phyloP scores from a whole-genome alignment of 2,329 filamentous ascomycete species.

The Penicillium sp. region DNA sequence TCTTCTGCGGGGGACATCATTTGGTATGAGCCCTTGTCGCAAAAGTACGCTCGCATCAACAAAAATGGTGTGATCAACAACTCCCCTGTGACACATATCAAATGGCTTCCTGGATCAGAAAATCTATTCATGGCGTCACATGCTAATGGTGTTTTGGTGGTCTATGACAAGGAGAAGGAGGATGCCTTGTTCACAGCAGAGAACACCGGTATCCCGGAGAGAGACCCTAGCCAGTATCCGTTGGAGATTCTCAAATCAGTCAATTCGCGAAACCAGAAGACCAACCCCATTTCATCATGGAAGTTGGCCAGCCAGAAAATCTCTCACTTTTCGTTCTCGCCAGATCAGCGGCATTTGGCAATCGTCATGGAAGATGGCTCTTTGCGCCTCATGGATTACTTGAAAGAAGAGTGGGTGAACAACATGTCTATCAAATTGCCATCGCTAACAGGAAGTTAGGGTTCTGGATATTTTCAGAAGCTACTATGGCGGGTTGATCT shows the following conservation, averaged over 20 bases:
- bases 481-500: conserved; percentile 91
- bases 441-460: conserved; percentile 46
- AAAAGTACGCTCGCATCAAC: conserved; percentile 92
- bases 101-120: conserved; percentile 92
- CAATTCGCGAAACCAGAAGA: conserved; percentile 88
- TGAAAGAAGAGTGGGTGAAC: conserved; percentile 74
- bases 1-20: conserved; percentile 97
- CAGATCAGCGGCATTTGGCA: conserved; percentile 81
- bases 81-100: conserved; percentile 81
- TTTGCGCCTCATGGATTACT: conserved; percentile 85
- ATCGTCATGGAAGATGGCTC: conserved; percentile 90
- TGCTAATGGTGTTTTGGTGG: conserved; percentile 84
- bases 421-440: neutral
- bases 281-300: conserved; percentile 90
- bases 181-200: conserved; percentile 78
- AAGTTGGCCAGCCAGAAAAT: conserved; percentile 88
- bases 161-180: conserved; percentile 97
- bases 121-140: conserved; percentile 90
- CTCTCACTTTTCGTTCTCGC: conserved; percentile 89
- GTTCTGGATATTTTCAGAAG: conserved; percentile 84
- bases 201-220: conserved; percentile 35
- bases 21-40: conserved; percentile 96
- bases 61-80: conserved; percentile 93
- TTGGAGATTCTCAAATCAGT: conserved; percentile 87
- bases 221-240: conserved; percentile 28